A percentile compares a stretch with the other conserved stretches of the same genome.
phyloP scores from a whole-genome alignment of 495 filamentous ascomycete genomes.

The Aeminium ludgeri region DNA sequence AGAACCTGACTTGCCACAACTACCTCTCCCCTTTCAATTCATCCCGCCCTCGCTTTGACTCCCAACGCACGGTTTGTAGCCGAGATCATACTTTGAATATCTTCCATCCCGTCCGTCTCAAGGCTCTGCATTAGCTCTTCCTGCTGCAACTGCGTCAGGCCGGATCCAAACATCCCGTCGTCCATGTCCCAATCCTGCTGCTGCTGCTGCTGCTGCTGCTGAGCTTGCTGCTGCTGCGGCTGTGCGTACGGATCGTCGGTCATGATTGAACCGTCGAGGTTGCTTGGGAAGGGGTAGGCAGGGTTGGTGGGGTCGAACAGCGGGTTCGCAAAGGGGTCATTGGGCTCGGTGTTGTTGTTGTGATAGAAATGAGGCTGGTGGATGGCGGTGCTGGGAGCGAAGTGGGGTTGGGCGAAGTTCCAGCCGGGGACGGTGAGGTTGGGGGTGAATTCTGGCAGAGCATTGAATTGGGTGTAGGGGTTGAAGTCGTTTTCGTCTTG shows the following conservation, averaged over 20 bases:
- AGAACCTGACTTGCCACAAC: too few species aligned
- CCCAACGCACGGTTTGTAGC: too few species aligned
- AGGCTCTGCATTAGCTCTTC: slow-evolving; percentile 26
- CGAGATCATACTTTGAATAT: slow-evolving; percentile 15
- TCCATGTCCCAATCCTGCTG: slow-evolving; percentile 9
- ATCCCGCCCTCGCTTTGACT: too few species aligned
- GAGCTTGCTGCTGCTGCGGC: background rate
- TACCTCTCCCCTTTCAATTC: too few species aligned
- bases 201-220: background rate
- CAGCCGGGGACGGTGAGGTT: slow-evolving; percentile 14
- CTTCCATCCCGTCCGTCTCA: slow-evolving; percentile 22
- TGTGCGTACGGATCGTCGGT: background rate
- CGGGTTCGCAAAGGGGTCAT: slow-evolving; percentile 2
- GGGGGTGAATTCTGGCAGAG: slow-evolving; percentile 20
- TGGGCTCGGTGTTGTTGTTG: background rate
- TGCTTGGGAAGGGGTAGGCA: slow-evolving; percentile 6
- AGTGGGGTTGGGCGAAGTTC: slow-evolving; percentile 4
- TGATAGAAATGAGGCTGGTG: background rate
- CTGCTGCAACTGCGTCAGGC: slow-evolving; percentile 25
- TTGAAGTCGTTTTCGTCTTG: slow-evolving; percentile 14
- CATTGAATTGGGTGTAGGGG: slow-evolving; percentile 18
- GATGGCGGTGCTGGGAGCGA: background rate
- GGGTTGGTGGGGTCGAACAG: slow-evolving; percentile 11
- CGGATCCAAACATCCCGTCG: slow-evolving; percentile 6
- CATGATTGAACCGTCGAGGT: background rate